Conservation (phyloP, 768 basidiomycete species). For the Naganishia kalamii region DNA sequence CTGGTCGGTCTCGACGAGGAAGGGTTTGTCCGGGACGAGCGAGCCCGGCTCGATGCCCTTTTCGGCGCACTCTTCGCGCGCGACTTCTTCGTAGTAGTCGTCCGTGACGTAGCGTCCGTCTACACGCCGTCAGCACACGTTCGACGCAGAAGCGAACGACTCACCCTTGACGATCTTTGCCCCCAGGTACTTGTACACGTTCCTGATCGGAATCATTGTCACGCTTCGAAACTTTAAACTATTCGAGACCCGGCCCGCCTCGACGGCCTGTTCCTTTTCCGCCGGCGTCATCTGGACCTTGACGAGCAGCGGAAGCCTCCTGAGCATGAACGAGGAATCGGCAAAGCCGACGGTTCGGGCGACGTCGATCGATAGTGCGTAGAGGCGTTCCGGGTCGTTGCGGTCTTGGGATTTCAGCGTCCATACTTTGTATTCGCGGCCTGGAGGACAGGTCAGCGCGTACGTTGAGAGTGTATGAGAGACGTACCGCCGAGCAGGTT, state of each 20-base stretch:
- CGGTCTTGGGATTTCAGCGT: constrained; percentile 83
- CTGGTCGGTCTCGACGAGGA: constrained; percentile 49
- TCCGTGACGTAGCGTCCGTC: constrained; percentile 89
- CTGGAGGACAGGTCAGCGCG: constrained; percentile 49
- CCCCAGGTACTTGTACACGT: constrained; percentile 89
- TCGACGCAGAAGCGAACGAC: constrained; percentile 33
- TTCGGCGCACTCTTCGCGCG: constrained; percentile 66
- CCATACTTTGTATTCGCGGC: constrained; percentile 75
- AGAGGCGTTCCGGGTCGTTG: constrained; percentile 66
- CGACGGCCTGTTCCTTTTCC: constrained; percentile 89
- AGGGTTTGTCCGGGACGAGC: constrained; percentile 50
- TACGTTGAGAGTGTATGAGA: neutral
- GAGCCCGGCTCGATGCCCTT: constrained; percentile 77
- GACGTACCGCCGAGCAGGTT: constrained; percentile 69
- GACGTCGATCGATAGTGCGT: constrained; percentile 96
- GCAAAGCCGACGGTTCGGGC: constrained; percentile 92
- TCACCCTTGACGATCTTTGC: constrained; percentile 79
- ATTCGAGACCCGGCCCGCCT: constrained; percentile 75
- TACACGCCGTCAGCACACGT: constrained; percentile 39
- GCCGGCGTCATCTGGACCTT: constrained; percentile 82
- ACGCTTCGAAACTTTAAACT: constrained; percentile 87
- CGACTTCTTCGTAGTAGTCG: constrained; percentile 90
- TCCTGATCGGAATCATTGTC: constrained; percentile 84
- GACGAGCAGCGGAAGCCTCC: constrained; percentile 79
- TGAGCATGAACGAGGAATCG: constrained; percentile 97